Percentiles rank a stretch among this genome's conserved stretches.
Evolutionary conservation across 345 rosid genomes (phyloP).

Genomic region (Rhodamnia argentea): DNA sequence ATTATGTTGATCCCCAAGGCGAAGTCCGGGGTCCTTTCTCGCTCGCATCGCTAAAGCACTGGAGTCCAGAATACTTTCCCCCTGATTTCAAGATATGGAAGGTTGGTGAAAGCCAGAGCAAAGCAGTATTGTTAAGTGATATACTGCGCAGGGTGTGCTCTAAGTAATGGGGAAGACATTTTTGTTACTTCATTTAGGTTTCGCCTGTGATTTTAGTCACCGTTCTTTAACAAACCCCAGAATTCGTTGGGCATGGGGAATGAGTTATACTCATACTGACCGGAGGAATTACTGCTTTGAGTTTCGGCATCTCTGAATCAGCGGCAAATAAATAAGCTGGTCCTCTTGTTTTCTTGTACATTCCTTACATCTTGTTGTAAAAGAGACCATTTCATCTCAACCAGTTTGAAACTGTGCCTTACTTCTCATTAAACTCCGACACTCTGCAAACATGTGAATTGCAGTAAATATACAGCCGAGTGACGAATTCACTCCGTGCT

Average conservation of each 20-base stretch:
- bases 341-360: neutral
- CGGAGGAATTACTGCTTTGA: neutral
- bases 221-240: neutral
- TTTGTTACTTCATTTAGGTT: neutral
- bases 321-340: neutral
- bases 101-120: constrained; percentile 28
- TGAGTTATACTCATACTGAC: neutral
- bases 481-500: neutral
- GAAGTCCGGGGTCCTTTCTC: constrained; percentile 58
- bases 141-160: constrained; percentile 12
- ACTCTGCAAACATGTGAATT: neutral
- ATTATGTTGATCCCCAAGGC: constrained; percentile 62
- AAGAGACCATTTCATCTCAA: neutral
- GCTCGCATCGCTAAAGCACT: constrained; percentile 34
- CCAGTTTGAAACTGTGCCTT: neutral
- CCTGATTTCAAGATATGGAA: constrained; percentile 62
- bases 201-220: neutral
- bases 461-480: neutral
- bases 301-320: neutral
- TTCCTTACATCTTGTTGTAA: neutral
- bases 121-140: constrained; percentile 33
- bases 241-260: neutral
- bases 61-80: constrained; percentile 41
- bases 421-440: neutral
- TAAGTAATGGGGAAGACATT: neutral